These are phyloP conservation scores for Stachybotrys elegans DNA, from an alignment of 2,329 filamentous ascomycete genomes.

Conservation along the genomic window DNA sequence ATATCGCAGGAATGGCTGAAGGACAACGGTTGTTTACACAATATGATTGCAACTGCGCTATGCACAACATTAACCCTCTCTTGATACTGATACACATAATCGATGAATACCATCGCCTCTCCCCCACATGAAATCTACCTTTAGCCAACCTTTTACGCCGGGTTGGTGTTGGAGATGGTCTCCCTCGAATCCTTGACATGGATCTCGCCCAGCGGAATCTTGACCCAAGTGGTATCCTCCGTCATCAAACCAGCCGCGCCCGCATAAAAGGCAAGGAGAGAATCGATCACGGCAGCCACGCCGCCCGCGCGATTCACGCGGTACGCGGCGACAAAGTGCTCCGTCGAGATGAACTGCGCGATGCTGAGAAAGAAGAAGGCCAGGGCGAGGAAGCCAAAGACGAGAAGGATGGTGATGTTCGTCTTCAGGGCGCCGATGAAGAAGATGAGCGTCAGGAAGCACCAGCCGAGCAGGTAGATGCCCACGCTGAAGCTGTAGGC, in stretches of 20 bases:
- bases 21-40: no score
- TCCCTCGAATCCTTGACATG: no score
- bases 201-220: conserved; percentile 34
- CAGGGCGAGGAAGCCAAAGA: conserved; percentile 54
- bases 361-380: conserved; percentile 56
- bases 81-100: no score
- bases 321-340: conserved; percentile 31
- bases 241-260: conserved; percentile 35
- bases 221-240: conserved; percentile 33
- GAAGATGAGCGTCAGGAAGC: conserved; percentile 52
- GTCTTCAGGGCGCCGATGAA: conserved; percentile 52
- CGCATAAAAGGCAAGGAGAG: conserved; percentile 32
- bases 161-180: no score
- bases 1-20: no score
- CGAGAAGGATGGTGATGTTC: conserved; percentile 51
- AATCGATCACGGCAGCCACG: conserved; percentile 30
- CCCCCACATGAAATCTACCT: no score
- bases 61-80: no score
- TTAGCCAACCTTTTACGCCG: no score
- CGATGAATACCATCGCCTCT: no score
- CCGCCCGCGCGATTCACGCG: conserved; percentile 37
- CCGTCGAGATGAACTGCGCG: conserved; percentile 44
- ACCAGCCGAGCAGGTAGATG: conserved; percentile 55
- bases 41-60: no score
- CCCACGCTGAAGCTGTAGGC: conserved; percentile 47